A percentile compares a stretch with the other conserved stretches of the same genome.
These are phyloP conservation scores for Aspergillus sparsus DNA, from an alignment of 495 filamentous ascomycete species.

Conservation along the genomic window DNA sequence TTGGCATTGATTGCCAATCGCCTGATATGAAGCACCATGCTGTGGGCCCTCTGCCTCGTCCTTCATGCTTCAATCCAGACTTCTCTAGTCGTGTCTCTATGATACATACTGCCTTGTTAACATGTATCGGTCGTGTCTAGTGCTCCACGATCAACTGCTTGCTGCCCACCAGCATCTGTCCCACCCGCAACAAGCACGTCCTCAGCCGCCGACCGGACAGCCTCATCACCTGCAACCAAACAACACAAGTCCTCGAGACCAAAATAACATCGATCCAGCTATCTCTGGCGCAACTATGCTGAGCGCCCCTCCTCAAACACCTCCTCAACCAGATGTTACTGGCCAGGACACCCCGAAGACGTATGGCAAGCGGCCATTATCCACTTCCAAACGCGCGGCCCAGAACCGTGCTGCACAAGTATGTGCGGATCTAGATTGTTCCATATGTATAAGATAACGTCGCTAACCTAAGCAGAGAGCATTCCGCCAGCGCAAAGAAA, in stretches of 20 bases:
- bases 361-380: slow-evolving; percentile 82
- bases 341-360: slow-evolving; percentile 47
- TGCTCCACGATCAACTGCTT: slow-evolving; percentile 57
- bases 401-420: slow-evolving; percentile 98
- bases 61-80: not conserved
- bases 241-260: slow-evolving; percentile 48
- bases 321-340: slow-evolving; percentile 39
- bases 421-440: slow-evolving; percentile 28
- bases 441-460: not conserved
- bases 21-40: slow-evolving; percentile 4
- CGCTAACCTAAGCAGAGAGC: slow-evolving; percentile 66
- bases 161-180: slow-evolving; percentile 48
- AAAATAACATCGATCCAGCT: slow-evolving; percentile 54
- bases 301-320: slow-evolving; percentile 39
- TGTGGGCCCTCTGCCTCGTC: not conserved
- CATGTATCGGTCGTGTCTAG: slow-evolving; percentile 31
- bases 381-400: slow-evolving; percentile 91
- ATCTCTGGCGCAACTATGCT: slow-evolving; percentile 51
- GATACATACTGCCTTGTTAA: slow-evolving; percentile 20
- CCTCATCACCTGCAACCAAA: slow-evolving; percentile 47
- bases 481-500: slow-evolving; percentile 96
- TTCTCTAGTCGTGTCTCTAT: not conserved
- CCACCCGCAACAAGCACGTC: slow-evolving; percentile 41
- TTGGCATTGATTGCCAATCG: not conserved
- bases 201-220: slow-evolving; percentile 36